Evolutionary conservation across 2,329 filamentous ascomycete genomes (phyloP).

Genomic region (Drechslerella dactyloides): DNA sequence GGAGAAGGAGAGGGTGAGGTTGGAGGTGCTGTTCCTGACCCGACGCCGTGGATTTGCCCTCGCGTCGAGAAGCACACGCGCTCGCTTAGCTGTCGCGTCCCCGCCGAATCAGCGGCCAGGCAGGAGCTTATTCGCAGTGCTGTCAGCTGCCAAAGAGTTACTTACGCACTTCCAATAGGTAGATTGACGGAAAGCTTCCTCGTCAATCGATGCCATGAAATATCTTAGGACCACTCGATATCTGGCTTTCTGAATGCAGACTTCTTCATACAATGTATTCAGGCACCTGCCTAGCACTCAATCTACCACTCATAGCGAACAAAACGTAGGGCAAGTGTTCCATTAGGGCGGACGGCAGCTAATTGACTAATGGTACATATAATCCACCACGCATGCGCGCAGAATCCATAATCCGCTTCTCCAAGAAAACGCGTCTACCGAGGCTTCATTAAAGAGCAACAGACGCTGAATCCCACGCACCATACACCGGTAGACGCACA

Average conservation of each 20-base stretch:
- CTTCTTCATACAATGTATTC: no score
- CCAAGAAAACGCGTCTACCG: not conserved
- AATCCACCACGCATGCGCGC: conserved; percentile 1
- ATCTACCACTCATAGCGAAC: conserved; percentile 10
- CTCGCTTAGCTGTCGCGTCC: conserved; percentile 7
- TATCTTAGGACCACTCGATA: no score
- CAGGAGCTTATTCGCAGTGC: no score
- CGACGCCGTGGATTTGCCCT: conserved; percentile 25
- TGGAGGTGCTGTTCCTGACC: conserved; percentile 19
- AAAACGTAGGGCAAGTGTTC: conserved; percentile 7
- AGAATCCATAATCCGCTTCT: conserved; percentile 2
- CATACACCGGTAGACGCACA: not conserved
- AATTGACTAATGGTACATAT: conserved; percentile 16
- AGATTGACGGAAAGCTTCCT: no score
- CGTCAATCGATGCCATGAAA: no score
- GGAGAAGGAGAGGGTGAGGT: not conserved
- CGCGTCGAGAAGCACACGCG: conserved; percentile 32
- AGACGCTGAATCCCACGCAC: not conserved
- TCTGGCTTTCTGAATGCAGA: conserved; percentile 1
- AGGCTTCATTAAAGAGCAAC: not conserved
- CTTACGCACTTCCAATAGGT: no score
- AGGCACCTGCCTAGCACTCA: no score
- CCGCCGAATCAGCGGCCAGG: no score
- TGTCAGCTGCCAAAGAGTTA: not conserved
- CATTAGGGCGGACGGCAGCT: not conserved